These are phyloP conservation scores for Heritiera fomes DNA, from an alignment of 345 rosid species.

Conservation along the genomic window DNA sequence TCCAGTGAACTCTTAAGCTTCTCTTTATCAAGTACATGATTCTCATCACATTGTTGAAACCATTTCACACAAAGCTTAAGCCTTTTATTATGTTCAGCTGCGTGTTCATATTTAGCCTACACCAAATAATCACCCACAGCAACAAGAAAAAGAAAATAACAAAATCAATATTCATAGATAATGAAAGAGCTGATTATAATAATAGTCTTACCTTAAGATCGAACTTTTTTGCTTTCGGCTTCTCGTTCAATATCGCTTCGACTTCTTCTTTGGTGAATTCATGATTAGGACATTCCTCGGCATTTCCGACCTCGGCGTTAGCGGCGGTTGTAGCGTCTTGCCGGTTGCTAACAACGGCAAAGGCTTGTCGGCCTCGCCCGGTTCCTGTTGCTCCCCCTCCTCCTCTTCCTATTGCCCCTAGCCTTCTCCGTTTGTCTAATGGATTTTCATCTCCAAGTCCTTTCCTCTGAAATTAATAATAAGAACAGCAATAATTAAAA, in stretches of 20 bases:
- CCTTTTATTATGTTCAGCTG: conserved; percentile 55
- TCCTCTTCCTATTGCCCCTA: conserved; percentile 40
- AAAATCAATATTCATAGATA: not conserved
- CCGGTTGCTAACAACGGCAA: conserved; percentile 44
- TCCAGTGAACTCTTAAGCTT: conserved; percentile 57
- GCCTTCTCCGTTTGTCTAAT: conserved; percentile 64
- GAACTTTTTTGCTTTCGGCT: conserved; percentile 62
- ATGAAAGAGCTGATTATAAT: no score
- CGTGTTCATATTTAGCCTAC: conserved; percentile 69
- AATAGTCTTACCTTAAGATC: conserved; percentile 65
- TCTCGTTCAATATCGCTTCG: conserved; percentile 69
- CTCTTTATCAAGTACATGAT: conserved; percentile 54
- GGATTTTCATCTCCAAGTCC: conserved; percentile 47
- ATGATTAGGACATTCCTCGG: conserved; percentile 43
- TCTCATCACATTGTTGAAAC: conserved; percentile 66
- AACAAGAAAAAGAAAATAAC: not conserved
- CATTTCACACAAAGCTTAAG: conserved; percentile 76
- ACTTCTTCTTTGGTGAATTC: conserved; percentile 82
- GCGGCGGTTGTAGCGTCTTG: conserved; percentile 43
- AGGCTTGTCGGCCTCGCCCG: conserved; percentile 55
- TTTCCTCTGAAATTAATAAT: conserved; percentile 48
- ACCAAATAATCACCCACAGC: not conserved
- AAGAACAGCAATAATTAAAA: not conserved
- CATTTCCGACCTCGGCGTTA: conserved; percentile 21
- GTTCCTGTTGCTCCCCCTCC: conserved; percentile 35